Conservation (phyloP, 2,329 filamentous ascomycete genomes). For the Colletotrichum camelliae region DNA sequence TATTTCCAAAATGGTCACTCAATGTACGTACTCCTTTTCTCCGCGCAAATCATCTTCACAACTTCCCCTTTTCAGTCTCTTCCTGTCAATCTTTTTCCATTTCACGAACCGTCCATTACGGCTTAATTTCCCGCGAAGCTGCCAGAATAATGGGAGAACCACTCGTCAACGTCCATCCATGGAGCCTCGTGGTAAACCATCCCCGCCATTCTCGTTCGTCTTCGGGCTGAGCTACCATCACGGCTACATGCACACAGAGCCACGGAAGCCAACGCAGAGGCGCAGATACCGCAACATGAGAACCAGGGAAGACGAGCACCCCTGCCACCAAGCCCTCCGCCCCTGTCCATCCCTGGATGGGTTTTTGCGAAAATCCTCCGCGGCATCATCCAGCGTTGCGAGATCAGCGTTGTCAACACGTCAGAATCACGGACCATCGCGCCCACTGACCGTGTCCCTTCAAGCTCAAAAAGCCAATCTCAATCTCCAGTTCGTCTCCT, state of each 20-base stretch:
- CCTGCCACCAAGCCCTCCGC: background rate
- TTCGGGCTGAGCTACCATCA: background rate
- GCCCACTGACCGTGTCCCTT: constrained; percentile 3
- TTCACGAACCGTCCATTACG: constrained; percentile 6
- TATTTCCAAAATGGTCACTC: constrained; percentile 1
- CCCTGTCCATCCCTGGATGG: background rate
- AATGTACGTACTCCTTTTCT: background rate
- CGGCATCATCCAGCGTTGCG: constrained; percentile 10
- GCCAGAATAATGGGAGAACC: background rate
- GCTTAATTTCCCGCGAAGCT: constrained; percentile 15
- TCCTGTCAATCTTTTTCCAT: constrained; percentile 3
- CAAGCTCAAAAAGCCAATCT: constrained; percentile 21
- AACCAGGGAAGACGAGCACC: background rate
- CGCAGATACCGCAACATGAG: background rate
- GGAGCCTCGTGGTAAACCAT: background rate
- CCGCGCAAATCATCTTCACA: background rate
- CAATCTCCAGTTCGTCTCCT: constrained; percentile 2
- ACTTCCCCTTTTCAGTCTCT: constrained; percentile 11
- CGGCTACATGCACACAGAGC: background rate
- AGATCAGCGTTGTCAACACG: constrained; percentile 20
- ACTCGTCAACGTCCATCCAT: constrained; percentile 2
- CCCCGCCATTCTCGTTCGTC: background rate
- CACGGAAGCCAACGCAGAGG: background rate
- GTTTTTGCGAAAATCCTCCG: constrained; percentile 8
- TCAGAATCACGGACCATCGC: constrained; percentile 12